Base-by-base conservation (phyloP, 2,329 filamentous ascomycete genomes). In the Penicillium janthinellum region DNA sequence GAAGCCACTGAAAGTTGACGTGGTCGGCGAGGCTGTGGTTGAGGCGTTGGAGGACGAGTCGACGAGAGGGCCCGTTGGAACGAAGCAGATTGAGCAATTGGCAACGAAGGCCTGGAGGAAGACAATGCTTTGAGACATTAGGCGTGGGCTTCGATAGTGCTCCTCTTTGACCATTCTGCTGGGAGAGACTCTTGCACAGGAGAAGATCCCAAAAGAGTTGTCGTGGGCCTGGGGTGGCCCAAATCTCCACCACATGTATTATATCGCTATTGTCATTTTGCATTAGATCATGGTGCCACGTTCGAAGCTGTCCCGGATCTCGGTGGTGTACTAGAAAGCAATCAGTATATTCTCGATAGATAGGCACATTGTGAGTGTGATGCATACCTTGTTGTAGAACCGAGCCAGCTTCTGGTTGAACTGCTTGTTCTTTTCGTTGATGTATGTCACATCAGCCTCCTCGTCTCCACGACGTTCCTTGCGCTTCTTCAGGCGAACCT, bases 361-460 rank as follows among this genome's bases (percentile, higher is more conserved):
- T 35, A 41, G 12, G 3, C 11, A 20, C 48, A 17, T 31, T 1
- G 28, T 22, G 25, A 17, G 7, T n/a, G 25, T 20, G 45, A 70
- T 10, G 17, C 78, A 62, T 77, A 84, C 82, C 79, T 96, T 96
- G 81, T 99, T 95, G 79, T 99, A 99, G 81, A 98, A 99, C 67
- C 95, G 84, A 56, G 90, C 84, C 77, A 99, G 82, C 81, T 99
- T 98, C 81, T 96, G 88, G 86, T 99, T 99, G 82, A 99, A 99
- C 83, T 97, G 92, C 84, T 98, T 98, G 84, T 99, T 99, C 89
- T 99, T 97, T 80, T 97, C 92, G 80, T 99, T 99, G 85, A 99
- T 99, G 79, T 96, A 98, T 7, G 94, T 98, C 70, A 98, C 90
- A 77, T 99, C 95, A 31, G 87, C 89, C 50, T 93, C 90, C 64